Base-by-base conservation (phyloP, 257 asterid species). In the Petrea volubilis region DNA sequence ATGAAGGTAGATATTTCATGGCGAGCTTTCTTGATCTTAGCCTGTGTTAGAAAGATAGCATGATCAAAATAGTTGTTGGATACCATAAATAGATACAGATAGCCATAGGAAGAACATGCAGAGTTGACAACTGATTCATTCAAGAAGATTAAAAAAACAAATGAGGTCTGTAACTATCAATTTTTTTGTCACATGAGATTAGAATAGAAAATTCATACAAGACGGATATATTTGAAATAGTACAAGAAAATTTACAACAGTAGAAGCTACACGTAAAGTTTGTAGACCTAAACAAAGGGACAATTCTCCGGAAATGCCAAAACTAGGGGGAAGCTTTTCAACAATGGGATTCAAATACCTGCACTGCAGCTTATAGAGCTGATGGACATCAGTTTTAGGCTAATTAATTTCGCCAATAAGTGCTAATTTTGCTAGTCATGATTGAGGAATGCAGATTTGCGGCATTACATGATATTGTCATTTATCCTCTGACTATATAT, bases 1-100 rank as follows among this genome's bases (percentile, higher is more conserved):
- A 77, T 79, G 49, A 93, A 79, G 67, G 61, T 76, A 50, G 81
- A 71, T 41, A 76, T 67, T 82, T 85, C 95, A 65, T 58, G 79
- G 76, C 82, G 89, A 64, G 87, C 85, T 81, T 80, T 90, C 80
- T 71, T 85, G 74, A 85, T 80, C 81, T 85, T 87, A 49, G 93
- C 98, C 98, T 93, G 90, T 67, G 24, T 51, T 12, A 76, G 50
- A 80, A 52, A 76, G 23, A 80, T 34, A 47, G 67, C 49, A 61
- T 21, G 56, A 50, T 34, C 28, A 24, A 53, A 9, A 23, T 50
- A 60, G 18, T 44, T 57, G 43, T 41, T 65, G 27, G 55, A 66
- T 50, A 29, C 38, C 74, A 58, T 50, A 12, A 43, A 50, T 49
- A 29, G 36, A 60, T 29, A 34, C 24, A 49, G 52, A 50, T 56